These are phyloP conservation scores for Stromatinia cepivora DNA, from an alignment of 2,329 filamentous ascomycete species.

Conservation along the genomic window DNA sequence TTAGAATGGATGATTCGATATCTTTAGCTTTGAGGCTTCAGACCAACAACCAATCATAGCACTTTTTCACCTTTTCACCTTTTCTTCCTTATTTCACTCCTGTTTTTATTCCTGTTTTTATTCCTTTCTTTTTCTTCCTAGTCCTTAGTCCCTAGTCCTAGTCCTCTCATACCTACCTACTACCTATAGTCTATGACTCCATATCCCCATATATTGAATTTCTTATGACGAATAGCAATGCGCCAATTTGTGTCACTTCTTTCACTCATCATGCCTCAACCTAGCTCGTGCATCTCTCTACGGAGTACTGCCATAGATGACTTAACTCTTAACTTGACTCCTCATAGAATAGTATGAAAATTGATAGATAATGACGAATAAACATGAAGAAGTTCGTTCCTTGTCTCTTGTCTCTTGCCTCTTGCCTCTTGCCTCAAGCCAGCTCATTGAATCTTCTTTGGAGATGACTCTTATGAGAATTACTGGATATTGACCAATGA, in stretches of 20 bases:
- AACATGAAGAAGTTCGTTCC: too few relatives aligned
- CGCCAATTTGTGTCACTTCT: neutral
- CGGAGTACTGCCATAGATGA: neutral
- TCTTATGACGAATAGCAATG: neutral
- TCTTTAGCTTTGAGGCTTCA: neutral
- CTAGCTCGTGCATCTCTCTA: neutral
- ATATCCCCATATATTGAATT: neutral
- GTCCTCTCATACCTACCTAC: neutral
- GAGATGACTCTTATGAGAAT: neutral
- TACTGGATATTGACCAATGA: neutral
- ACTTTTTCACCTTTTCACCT: neutral
- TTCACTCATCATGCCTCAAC: neutral
- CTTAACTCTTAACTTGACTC: neutral
- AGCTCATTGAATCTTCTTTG: neutral
- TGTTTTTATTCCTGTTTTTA: too few relatives aligned
- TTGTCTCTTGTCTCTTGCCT: too few relatives aligned
- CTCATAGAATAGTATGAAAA: too few relatives aligned
- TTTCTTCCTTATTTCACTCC: too few relatives aligned
- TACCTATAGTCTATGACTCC: neutral
- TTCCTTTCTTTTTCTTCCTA: neutral
- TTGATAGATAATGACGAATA: too few relatives aligned
- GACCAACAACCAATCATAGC: neutral
- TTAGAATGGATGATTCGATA: neutral
- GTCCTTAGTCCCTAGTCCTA: neutral
- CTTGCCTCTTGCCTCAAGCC: neutral